Conservation (phyloP, 1,284 basidiomycete species). For the Caloboletus inedulis region DNA sequence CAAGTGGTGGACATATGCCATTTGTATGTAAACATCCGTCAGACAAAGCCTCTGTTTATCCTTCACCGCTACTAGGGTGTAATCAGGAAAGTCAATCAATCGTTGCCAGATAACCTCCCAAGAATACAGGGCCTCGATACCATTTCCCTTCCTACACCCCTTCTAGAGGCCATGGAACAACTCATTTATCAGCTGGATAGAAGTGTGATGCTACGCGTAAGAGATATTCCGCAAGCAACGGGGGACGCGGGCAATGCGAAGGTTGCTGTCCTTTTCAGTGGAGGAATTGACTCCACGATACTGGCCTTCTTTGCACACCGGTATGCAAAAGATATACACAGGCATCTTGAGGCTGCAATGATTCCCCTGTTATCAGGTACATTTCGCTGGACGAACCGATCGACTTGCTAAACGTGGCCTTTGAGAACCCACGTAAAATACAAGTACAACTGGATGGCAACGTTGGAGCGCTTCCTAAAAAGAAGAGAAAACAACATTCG, state of each 20-base stretch:
- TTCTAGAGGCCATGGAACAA: constrained; percentile 46
- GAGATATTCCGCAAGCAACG: constrained; percentile 49
- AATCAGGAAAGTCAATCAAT: constrained; percentile 45
- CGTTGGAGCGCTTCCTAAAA: constrained; percentile 40
- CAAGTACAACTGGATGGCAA: constrained; percentile 47
- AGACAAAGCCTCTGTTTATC: background rate
- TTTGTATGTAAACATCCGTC: constrained; percentile 28
- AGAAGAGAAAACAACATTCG: constrained; percentile 39
- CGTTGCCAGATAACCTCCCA: constrained; percentile 44
- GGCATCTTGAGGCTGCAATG: constrained; percentile 12
- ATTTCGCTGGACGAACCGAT: constrained; percentile 76
- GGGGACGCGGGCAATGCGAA: constrained; percentile 44
- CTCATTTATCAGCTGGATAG: constrained; percentile 52
- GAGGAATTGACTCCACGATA: constrained; percentile 91
- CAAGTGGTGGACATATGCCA: constrained; percentile 7
- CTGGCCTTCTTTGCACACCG: constrained; percentile 77
- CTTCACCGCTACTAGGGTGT: constrained; percentile 38
- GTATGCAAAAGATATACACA: constrained; percentile 38
- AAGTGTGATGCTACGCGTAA: constrained; percentile 62
- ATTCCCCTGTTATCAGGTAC: constrained; percentile 45
- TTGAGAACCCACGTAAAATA: constrained; percentile 85
- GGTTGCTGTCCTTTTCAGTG: constrained; percentile 90
- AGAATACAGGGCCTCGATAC: constrained; percentile 38
- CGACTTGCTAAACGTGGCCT: constrained; percentile 94
- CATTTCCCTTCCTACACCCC: constrained; percentile 42